Conservation (phyloP, 176 grass and related monocot species). For the Eragrostis nindensis region DNA sequence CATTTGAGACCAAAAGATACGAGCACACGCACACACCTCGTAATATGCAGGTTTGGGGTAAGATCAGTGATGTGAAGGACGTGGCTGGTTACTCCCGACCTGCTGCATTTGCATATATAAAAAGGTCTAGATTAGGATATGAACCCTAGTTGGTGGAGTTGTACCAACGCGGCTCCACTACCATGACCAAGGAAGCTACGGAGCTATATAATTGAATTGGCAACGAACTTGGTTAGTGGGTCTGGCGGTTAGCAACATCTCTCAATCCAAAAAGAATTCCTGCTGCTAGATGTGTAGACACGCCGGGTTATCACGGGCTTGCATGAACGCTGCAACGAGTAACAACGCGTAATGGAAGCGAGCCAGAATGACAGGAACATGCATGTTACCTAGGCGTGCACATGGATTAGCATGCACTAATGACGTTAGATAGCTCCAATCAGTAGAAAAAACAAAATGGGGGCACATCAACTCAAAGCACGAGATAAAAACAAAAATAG, state of each 20-base stretch:
- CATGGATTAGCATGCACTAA: background rate
- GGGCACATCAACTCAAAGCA: constrained; percentile 25
- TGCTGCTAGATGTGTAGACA: constrained; percentile 20
- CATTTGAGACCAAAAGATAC: background rate
- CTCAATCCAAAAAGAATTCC: constrained; percentile 7
- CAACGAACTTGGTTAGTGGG: constrained; percentile 17
- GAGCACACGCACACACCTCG: background rate
- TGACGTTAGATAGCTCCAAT: background rate
- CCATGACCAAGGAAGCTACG: background rate
- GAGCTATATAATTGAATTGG: background rate
- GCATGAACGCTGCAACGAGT: background rate
- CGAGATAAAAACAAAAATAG: background rate
- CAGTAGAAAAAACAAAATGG: background rate
- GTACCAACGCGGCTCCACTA: background rate
- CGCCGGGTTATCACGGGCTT: background rate
- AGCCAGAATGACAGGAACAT: constrained; percentile 37
- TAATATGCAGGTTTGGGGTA: too few relatives aligned
- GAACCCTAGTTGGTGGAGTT: background rate
- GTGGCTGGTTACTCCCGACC: background rate
- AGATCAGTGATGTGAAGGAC: background rate
- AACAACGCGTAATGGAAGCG: constrained; percentile 33
- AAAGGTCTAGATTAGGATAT: background rate
- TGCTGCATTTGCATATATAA: too few relatives aligned
- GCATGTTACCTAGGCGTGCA: constrained; percentile 7
- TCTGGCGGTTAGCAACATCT: constrained; percentile 33